Evolutionary conservation across 2,329 filamentous ascomycete species (phyloP), one percentile per base, ranked within the genome.

Genomic region (Colletotrichum tropicale): DNA sequence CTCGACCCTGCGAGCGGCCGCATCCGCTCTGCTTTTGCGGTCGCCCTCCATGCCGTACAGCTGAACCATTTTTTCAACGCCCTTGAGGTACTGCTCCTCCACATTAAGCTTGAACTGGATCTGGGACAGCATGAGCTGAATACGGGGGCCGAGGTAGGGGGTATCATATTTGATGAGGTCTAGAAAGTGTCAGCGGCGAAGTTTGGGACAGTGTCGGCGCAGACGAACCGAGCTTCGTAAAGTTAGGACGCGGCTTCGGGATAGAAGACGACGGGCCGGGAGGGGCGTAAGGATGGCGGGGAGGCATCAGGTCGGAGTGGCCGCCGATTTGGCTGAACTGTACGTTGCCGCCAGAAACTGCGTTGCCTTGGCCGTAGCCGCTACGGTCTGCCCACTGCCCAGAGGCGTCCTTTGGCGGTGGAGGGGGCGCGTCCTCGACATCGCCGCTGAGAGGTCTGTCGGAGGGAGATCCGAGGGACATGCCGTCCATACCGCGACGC

Each of bases 121-220:
- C 85, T 99, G 97, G 64, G 97, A 98, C 82, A 99, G 89, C 97
- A 99, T 99, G 82, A 98, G 94, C 87, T 99, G 97, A 82, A 99
- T 99, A 80, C 98, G 96, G 76, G 97, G 96, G 38, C 97, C 97
- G 77, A 99, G 93, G 84, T 98, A 95, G 21, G 95, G 94, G 36
- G 96, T 98, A 83, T 99, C 97, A 86, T 98, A 98, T 92, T 98
- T 98, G 88, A 99, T 98, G 78, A 99, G 89, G 86, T 99, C 97
- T 98, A 61, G 28, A n/a, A 28, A 38, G 71, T 73, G 76, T 76
- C 62, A 72, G 70, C 36, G 26, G 65, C 7, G 26, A 58, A 48
- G 18, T 55, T 3, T 38, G 4, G 10, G 2, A n/a, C 6, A 16
- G 18, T 32, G 66, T 9, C 8, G 18, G 74, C 62, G 26, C 28